Conservation (phyloP, 2,329 filamentous ascomycete genomes). For the Trichophyton mentagrophytes region DNA sequence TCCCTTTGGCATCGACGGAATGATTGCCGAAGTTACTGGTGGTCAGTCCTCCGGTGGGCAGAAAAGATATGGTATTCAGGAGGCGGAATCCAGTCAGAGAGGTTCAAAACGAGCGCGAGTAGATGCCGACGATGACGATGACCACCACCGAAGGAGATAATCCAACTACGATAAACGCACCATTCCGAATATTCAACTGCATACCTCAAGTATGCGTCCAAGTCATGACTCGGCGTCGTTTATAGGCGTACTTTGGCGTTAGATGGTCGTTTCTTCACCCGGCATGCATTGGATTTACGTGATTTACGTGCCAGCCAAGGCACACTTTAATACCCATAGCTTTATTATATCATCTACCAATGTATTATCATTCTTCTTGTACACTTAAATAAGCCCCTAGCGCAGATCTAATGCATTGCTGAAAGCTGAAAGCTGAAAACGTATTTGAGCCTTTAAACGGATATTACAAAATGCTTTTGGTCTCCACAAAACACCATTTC, state of each 20-base stretch:
- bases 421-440: neutral
- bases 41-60: constrained; percentile 35
- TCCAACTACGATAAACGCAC: neutral
- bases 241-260: neutral
- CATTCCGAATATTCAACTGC: neutral
- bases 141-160: constrained; percentile 10
- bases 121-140: constrained; percentile 41
- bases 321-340: neutral
- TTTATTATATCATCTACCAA: neutral
- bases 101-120: constrained; percentile 59
- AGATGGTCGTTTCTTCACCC: neutral
- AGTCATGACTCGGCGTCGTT: neutral
- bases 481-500: neutral
- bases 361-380: neutral
- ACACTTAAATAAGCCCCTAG: neutral
- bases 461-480: neutral
- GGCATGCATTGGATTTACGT: neutral
- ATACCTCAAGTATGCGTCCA: neutral
- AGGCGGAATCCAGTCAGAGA: constrained; percentile 23
- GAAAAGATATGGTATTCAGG: constrained; percentile 35
- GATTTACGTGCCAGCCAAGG: neutral
- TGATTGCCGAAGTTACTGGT: constrained; percentile 65
- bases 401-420: neutral
- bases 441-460: neutral
- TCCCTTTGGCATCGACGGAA: constrained; percentile 88